A percentile compares a stretch with the other conserved stretches of the same genome.
Conservation (phyloP, 106 monocot species). For the Hemerocallis citrina region DNA sequence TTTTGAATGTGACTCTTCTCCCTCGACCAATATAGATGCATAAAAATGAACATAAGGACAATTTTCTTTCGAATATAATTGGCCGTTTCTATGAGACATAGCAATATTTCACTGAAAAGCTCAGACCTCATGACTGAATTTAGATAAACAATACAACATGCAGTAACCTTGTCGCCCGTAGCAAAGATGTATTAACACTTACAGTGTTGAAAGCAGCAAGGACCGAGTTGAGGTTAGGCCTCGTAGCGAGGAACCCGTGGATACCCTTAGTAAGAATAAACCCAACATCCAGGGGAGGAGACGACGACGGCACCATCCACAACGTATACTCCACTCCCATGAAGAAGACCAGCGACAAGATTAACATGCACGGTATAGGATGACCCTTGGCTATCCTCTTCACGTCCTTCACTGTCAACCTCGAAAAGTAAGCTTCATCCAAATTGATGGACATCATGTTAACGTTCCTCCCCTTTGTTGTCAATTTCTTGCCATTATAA, state of each 20-base stretch:
- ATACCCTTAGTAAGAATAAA: slow-evolving; percentile 49
- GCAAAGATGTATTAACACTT: not conserved
- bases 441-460: no score
- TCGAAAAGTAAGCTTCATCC: not conserved
- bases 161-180: not conserved
- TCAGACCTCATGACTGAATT: no score
- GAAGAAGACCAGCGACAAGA: slow-evolving; percentile 54
- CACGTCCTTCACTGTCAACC: slow-evolving; percentile 7
- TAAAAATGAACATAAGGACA: not conserved
- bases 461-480: no score
- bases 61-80: not conserved
- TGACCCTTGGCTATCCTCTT: slow-evolving; percentile 13
- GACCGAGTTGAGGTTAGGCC: slow-evolving; percentile 58
- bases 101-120: no score
- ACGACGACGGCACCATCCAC: slow-evolving; percentile 51
- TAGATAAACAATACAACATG: not conserved
- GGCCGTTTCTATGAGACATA: not conserved
- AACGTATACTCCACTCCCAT: slow-evolving; percentile 93
- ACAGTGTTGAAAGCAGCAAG: slow-evolving; percentile 90
- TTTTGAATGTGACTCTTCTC: not conserved
- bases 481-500: not conserved
- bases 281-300: slow-evolving; percentile 70
- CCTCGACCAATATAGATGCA: not conserved
- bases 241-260: slow-evolving; percentile 27
- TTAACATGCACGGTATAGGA: slow-evolving; percentile 34